Conservation (phyloP, 192 early-diverging fungal species). For the Podila clonocystis region DNA sequence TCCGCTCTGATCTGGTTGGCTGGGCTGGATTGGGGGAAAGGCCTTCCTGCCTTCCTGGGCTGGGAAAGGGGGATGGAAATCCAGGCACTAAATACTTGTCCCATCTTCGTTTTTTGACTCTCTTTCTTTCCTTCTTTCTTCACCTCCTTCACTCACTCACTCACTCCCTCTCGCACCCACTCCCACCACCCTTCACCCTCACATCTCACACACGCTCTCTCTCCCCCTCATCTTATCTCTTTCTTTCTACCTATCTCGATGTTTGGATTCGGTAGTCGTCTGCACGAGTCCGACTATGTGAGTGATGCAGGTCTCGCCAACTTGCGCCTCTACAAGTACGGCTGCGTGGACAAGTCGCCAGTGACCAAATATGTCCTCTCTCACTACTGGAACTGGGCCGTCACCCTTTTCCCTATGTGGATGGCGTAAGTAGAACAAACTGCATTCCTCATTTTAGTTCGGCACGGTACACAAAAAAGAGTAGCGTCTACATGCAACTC, state of each 20-base stretch:
- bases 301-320: conserved; percentile 73
- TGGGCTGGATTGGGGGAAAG: background rate
- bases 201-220: background rate
- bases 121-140: conserved; percentile 10
- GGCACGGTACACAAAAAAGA: background rate
- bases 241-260: conserved; percentile 8
- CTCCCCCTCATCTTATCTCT: background rate
- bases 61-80: no score
- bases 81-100: no score
- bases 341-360: conserved; percentile 84
- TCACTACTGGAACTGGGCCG: conserved; percentile 92
- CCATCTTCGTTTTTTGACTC: conserved; percentile 4
- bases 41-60: no score
- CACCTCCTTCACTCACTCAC: conserved; percentile 4
- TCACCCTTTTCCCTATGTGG: conserved; percentile 90
- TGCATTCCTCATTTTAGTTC: background rate
- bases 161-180: conserved; percentile 3
- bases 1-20: background rate
- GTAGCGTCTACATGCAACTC: background rate
- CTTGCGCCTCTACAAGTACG: conserved; percentile 83
- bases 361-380: conserved; percentile 82
- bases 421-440: conserved; percentile 82
- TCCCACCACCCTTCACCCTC: conserved; percentile 4
- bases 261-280: conserved; percentile 53
- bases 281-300: conserved; percentile 67